Evolutionary conservation across 2,329 filamentous ascomycete genomes (phyloP), one percentile per base, ranked within the genome.

Genomic region (Cladosporium sp.): DNA sequence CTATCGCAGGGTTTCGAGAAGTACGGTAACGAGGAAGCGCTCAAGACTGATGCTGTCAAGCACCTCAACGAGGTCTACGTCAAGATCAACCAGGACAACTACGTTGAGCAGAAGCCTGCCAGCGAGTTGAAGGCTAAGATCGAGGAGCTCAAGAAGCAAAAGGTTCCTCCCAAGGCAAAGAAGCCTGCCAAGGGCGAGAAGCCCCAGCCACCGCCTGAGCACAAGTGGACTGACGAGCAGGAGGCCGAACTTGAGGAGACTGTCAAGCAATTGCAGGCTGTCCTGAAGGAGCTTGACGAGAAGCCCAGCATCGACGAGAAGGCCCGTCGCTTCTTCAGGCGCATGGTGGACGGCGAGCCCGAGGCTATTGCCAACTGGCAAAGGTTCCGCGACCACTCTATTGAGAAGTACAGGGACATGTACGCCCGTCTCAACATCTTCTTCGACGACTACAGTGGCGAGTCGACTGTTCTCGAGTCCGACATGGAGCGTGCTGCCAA

Each of bases 11-110:
- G 89, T 0, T 95, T 89, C 76, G 84, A 91, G 74, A 87, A 86
- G 72, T 93, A 90, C 75, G 91, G 91, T 32, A 86, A 85, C 67
- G 91, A 94, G 77, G 87, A 89, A 70, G 86, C 88, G 66, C 83
- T 95, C 14, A 77, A 85, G 68, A 83, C 84, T 57, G 91, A 94
- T 72, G 91, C 91, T 14, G 92, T 94, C 74, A 90, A 91, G 76
- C 91, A 95, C 76, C 81, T 95, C 11, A 93, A 89, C 77, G 87
- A 93, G 73, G 88, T 95, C 60, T 95, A 94, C 73, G 91, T 93
- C 68, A 86, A 87, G 76, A 92, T 94, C 77, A 87, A 87, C 70
- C 82, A 82, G 43, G 82, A 89, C 3, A 84, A 89, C 68, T 78
- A 81, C 2, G 85, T 83, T 0, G 88, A 92, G 80, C 89, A 89